Evolutionary conservation across 2,329 filamentous ascomycete genomes (phyloP), one percentile per base, ranked within the genome.

Genomic region (Paramyrothecium sp.): DNA sequence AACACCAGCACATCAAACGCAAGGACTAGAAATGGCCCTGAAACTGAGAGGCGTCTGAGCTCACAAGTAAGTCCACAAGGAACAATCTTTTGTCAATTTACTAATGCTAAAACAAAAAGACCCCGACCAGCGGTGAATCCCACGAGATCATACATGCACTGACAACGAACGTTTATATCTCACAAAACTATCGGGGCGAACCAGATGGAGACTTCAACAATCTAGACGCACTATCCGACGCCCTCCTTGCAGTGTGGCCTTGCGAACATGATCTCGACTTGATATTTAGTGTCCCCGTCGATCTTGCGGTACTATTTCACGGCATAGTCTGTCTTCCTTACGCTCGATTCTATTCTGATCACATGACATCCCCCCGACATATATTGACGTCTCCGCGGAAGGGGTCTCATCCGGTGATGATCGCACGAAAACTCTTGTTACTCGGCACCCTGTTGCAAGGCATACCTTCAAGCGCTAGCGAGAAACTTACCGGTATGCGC

Each of bases 361-460:
- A 62, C 17, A 44, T 51, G 58, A 57, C 59, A 46, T 67, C 71
- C 19, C 60, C 70, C 17, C 63, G 55, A 22, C 56, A 67, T 8
- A 58, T 78, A 16, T 65, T 81, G 3, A 48, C 55, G 7, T n/a
- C 60, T 3, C 66, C 65, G 1, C 48, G 59, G 0, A 23, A 54
- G 3, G 58, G 61, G 4, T 61, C 65, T 3, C 75, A 78, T 56
- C 78, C 78, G 0, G 71, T 77, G 0, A 58, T 78, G 1, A 64
- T 81, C n/a, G 77, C 78, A 0, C 68, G 69, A 12, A 69, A 72
- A 21, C 65, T 81, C 54, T 66, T 82, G 2, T 51, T 71, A 2
- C 55, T 81, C 0, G 73, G 70, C 2, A 67, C 65, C 0, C 71
- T 71, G 23, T 59, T 80, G 2, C 75, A 79, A 47, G 61, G 65